Evolutionary conservation across 2,329 filamentous ascomycete genomes (phyloP), one percentile per base, ranked within the genome.

Genomic region (Trichoderma gracile): DNA sequence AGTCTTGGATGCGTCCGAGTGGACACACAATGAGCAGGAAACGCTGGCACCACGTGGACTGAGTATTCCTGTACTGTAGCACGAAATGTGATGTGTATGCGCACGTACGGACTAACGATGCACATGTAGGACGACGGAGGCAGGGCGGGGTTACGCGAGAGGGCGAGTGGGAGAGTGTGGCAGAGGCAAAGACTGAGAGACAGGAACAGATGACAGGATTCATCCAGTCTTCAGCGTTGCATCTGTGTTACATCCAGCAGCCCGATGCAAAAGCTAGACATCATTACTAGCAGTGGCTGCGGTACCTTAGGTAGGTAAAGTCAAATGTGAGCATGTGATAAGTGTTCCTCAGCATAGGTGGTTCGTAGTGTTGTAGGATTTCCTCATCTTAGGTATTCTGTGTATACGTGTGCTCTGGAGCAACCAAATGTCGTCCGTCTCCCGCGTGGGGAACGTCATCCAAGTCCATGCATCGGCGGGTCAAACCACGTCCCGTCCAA

Each of bases 31-130:
- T 3, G 46, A 8, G 49, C 27, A 19, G 14, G 30, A 43, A 14
- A 30, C 42, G 54, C 43, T 57, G 54, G 27, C 30, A 45, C 49
- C 58, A 62, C 58, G 58, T 62, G 58, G 58, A 62, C 40, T 21
- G 58, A 19, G 25, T 17, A 33, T 33, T 33, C 30, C 19, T 19
- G 21, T n/a, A 46, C 38, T 33, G 47, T 27, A 46, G 42, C 38
- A 49, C 30, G 50, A 54, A 33, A 19, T 19, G 50, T 33, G 49
- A 30, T 27, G 5, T n/a, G 47, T 9, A 50, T 30, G 17, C 27
- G 30, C 27, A 21, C 38, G 21, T 45, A 38, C 33, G 33, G 33
- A 38, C 33, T 38, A 38, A 14, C 33, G 33, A 38, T 38, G 33
- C 33, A 14, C 40, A 46, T 45, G 42, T 57, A 46, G 2, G 47